A percentile compares a stretch with the other conserved stretches of the same genome.
Evolutionary conservation across 805 yeast genomes (phyloP).

Genomic region (Metschnikowia lochheadii): DNA sequence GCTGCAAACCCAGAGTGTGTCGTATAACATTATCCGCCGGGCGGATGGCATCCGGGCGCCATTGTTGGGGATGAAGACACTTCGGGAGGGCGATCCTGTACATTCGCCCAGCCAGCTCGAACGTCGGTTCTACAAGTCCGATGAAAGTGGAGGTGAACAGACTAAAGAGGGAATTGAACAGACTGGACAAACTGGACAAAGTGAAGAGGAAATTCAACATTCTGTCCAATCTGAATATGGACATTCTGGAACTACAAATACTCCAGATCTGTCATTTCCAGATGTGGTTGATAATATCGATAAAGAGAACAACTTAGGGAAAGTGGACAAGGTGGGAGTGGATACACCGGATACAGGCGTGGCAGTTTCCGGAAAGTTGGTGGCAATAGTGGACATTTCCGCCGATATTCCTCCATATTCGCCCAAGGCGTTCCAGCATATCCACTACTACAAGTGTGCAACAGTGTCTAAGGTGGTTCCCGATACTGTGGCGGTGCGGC

Average conservation of each 20-base stretch:
- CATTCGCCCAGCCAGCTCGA: conserved; percentile 63
- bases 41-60: conserved; percentile 33
- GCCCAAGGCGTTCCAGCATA: conserved; percentile 49
- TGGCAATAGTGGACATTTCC: conserved; percentile 66
- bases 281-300: too few species aligned
- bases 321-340: too few species aligned
- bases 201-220: too few species aligned
- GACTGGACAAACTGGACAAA: too few species aligned
- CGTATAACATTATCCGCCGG: conserved; percentile 36
- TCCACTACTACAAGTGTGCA: conserved; percentile 65
- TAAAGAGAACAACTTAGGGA: too few species aligned
- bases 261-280: too few species aligned
- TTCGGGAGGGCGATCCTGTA: conserved; percentile 55
- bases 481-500: conserved; percentile 52
- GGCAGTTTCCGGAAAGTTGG: conserved; percentile 33
- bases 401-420: conserved; percentile 68
- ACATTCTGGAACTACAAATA: too few species aligned
- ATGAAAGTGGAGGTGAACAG: too few species aligned
- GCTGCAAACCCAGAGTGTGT: conserved; percentile 52
- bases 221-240: too few species aligned
- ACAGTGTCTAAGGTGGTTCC: conserved; percentile 79
- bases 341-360: too few species aligned
- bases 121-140: conserved; percentile 26
- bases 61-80: conserved; percentile 69
- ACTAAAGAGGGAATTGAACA: too few species aligned